Conservation (phyloP, 768 basidiomycete genomes). For the Trichaptum fuscoviolaceum region DNA sequence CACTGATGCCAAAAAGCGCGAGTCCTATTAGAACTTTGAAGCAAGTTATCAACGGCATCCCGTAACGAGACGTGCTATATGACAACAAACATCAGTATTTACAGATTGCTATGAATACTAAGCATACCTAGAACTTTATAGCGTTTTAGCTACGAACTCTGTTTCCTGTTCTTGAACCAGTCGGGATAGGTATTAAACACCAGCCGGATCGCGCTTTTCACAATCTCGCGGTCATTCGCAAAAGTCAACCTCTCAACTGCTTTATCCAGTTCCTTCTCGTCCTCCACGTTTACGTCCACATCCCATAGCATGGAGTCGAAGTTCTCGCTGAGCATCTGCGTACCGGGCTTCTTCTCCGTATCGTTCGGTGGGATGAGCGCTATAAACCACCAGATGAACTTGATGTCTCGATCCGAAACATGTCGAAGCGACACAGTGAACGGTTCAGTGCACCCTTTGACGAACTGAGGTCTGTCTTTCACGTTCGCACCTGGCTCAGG, state of each 20-base stretch:
- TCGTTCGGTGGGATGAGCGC: constrained; percentile 25
- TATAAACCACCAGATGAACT: constrained; percentile 51
- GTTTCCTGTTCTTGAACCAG: neutral
- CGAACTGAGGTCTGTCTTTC: constrained; percentile 21
- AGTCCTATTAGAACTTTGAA: neutral
- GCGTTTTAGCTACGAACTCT: neutral
- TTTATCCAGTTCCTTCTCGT: neutral
- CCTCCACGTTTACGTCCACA: constrained; percentile 2
- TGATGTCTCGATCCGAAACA: constrained; percentile 26
- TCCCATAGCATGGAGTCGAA: constrained; percentile 11
- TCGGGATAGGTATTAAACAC: constrained; percentile 3
- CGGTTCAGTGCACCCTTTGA: constrained; percentile 26
- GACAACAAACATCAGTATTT: too few relatives aligned
- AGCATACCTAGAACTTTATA: neutral
- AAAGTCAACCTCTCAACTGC: neutral
- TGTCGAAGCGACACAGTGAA: constrained; percentile 30
- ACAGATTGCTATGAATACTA: neutral
- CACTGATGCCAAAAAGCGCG: neutral
- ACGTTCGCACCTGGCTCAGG: constrained; percentile 40
- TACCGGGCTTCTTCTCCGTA: constrained; percentile 19
- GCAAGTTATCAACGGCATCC: too few relatives aligned
- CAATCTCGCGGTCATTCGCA: constrained; percentile 5
- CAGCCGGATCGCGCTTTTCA: neutral
- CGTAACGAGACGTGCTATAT: too few relatives aligned
- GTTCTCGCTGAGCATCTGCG: constrained; percentile 21